Evolutionary conservation across 1,284 basidiomycete genomes (phyloP), one percentile per base, ranked within the genome.

Genomic region (Ceratobasidium sp.): DNA sequence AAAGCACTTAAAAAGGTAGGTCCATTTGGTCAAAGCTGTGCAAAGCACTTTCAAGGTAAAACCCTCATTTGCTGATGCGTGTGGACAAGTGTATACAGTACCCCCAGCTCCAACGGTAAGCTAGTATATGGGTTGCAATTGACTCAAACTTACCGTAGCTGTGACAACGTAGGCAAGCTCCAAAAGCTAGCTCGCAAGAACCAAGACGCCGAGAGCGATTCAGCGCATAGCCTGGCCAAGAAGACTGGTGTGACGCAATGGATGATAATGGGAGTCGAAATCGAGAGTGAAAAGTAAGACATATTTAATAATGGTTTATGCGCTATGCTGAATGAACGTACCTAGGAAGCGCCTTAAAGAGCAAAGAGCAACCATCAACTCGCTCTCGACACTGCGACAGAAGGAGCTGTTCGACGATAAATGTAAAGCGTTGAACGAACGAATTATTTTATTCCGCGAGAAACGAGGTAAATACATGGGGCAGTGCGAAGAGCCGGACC

Each of bases 211-310:
- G 57, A 61, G n/a, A 33, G 26, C 20, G 12, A 15, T 23, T 33
- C 57, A 5, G 26, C 57, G 57, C 57, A 33, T 33, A 40, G 9
- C 12, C 26, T 20, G 5, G 38, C 57, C 57, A 61, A 61, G 57
- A 61, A 61, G 20, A 23, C 57, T 40, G 57, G 57, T 26, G 57
- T 40, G 5, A 61, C 57, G 2, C 40, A 54, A 48, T 68, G 66
- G 66, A 23, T 68, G 26, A 48, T 33, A 13, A 52, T 28, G 26
- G 66, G 44, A 2, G 52, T 68, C 17, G 66, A 68, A 12, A n/a
- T 68, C 6, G 66, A 68, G n/a, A 68, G 42, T 40, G 48, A 26
- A 26, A 50, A 48, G 66, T 68, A 17, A 48, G 66, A 4, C 28
- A 13, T n/a, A 7, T 38, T 4, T 64, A 48, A 64, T 10, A 1